These are phyloP conservation scores for Boletus huronensis DNA, from an alignment of 768 basidiomycete genomes.

Conservation along the genomic window DNA sequence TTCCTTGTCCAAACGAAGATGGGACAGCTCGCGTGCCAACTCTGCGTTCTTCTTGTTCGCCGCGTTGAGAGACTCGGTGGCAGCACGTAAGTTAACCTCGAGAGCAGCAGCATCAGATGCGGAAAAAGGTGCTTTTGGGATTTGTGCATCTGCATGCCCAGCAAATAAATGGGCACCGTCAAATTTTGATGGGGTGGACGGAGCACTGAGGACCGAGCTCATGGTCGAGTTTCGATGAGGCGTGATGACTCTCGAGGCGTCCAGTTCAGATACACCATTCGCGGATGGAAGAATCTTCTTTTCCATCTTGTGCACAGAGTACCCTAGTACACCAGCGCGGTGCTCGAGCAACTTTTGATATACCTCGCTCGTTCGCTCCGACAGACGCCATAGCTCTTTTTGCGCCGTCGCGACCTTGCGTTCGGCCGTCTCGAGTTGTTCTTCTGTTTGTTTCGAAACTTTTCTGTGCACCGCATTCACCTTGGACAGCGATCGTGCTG, in stretches of 20 bases:
- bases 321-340: constrained; percentile 75
- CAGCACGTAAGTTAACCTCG: constrained; percentile 63
- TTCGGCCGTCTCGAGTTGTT: constrained; percentile 72
- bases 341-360: constrained; percentile 70
- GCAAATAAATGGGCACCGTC: constrained; percentile 85
- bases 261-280: constrained; percentile 34
- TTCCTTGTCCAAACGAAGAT: constrained; percentile 64
- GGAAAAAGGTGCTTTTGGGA: constrained; percentile 44
- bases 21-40: constrained; percentile 56
- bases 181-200: constrained; percentile 56
- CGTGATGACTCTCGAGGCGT: constrained; percentile 50
- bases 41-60: constrained; percentile 62
- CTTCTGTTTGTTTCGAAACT: constrained; percentile 60
- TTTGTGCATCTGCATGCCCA: constrained; percentile 66
- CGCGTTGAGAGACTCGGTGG: constrained; percentile 52
- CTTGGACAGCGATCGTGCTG: constrained; percentile 69
- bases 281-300: constrained; percentile 38
- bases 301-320: constrained; percentile 67
- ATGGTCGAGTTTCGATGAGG: constrained; percentile 49
- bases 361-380: constrained; percentile 61
- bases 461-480: constrained; percentile 57
- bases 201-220: constrained; percentile 45
- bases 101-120: constrained; percentile 47
- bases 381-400: constrained; percentile 66
- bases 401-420: constrained; percentile 67